Evolutionary conservation across 352 stramenopile species (phyloP), one percentile per base, ranked within the genome.

Genomic region (Phytophthora meadii): DNA sequence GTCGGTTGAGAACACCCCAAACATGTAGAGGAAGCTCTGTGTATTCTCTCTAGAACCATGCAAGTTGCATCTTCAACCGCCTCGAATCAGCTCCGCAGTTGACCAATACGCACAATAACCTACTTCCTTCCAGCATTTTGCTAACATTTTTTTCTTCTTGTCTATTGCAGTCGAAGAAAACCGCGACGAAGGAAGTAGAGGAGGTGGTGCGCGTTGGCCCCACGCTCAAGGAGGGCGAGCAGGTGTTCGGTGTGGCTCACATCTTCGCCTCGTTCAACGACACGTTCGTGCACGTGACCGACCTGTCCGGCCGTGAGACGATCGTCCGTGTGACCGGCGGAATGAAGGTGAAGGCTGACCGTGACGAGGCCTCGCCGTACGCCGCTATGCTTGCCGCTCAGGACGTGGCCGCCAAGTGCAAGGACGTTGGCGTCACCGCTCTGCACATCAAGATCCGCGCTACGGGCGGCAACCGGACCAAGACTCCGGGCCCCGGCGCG

Each of bases 311-410:
- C 73, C 90, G 98, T 51, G 98, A 99, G 84, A 99, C 98, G 67
- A 96, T 99, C 78, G 95, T 99, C 65, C 97, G 98, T 82, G 97
- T 99, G 49, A 99, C 98, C 8, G 98, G 98, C 73, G 98, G 98
- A 65, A 99, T 99, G 98, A 99, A 99, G 88, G 98, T 99, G 54
- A 99, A 99, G 94, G 98, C 98, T 54, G 98, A 99, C 84, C 96
- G 98, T 82, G 98, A 99, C 76, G 98, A 99, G 87, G 97, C 97
- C 65, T 99, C 96, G 61, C 98, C 98, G 15, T 99, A 99, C 87
- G 98, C 98, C 68, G 98, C 98, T 52, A 99, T 99, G 98, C 95
- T 99, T 95, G 98, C 98, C 81, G 98, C 98, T 14, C 97, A 99
- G 87, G 98, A 99, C 76, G 97, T 99, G 47, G 98, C 97, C 40